phyloP scores from a whole-genome alignment of 768 basidiomycete species.

The Termitomyces titanicus region DNA sequence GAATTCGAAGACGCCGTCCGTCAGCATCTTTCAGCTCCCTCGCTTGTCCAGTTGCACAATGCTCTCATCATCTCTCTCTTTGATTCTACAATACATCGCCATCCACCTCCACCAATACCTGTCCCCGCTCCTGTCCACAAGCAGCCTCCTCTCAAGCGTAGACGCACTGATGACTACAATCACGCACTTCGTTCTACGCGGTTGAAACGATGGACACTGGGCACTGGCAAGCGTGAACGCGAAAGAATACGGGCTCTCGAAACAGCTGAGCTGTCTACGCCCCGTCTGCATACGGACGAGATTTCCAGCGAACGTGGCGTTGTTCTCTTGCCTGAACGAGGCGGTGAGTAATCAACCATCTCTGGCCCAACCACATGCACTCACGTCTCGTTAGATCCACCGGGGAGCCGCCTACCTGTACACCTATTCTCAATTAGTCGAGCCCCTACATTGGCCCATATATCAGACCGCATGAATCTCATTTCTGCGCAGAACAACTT shows the following conservation, averaged over 20 bases:
- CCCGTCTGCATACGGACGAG: constrained; percentile 57
- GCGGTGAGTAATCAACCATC: constrained; percentile 41
- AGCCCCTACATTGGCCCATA: constrained; percentile 71
- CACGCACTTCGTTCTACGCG: constrained; percentile 57
- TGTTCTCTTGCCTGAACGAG: constrained; percentile 57
- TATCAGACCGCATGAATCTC: constrained; percentile 76
- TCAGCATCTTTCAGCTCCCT: constrained; percentile 55
- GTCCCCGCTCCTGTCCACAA: constrained; percentile 41
- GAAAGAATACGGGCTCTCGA: constrained; percentile 60
- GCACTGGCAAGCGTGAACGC: constrained; percentile 69
- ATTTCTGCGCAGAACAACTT: constrained; percentile 78
- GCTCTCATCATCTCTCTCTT: constrained; percentile 81
- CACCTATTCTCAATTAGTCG: constrained; percentile 73
- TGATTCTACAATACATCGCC: constrained; percentile 55
- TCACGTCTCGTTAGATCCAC: constrained; percentile 43
- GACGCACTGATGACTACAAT: constrained; percentile 50
- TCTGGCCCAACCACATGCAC: background rate
- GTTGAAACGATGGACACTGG: constrained; percentile 72
- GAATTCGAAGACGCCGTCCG: constrained; percentile 77
- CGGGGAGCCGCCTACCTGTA: constrained; percentile 68
- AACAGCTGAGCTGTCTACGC: constrained; percentile 33
- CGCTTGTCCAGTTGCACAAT: constrained; percentile 77
- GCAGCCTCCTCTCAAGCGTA: constrained; percentile 65
- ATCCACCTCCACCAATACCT: constrained; percentile 15
- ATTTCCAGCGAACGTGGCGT: constrained; percentile 70